These are phyloP conservation scores for Allium fistulosum DNA, from an alignment of 106 monocot species.

Conservation along the genomic window DNA sequence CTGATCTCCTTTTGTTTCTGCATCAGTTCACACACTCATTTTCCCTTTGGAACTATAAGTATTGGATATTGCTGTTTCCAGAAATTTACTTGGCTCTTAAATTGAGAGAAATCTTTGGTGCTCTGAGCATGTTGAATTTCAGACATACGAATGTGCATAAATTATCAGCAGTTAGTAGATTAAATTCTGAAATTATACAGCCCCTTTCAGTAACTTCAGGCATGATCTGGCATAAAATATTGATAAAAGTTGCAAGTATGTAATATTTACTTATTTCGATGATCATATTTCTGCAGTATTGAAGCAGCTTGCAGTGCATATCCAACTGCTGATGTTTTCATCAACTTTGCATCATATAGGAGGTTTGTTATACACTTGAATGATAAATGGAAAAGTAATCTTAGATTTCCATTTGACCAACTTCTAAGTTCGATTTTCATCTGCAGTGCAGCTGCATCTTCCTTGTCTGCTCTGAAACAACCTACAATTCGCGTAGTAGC, in stretches of 20 bases:
- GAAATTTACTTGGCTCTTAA: not conserved
- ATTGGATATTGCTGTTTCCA: too few relatives aligned
- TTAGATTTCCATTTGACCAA: not conserved
- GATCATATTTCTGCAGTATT: constrained; percentile 37
- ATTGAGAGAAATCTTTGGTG: not conserved
- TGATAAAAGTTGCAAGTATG: not conserved
- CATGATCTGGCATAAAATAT: not conserved
- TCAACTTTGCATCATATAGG: constrained; percentile 75
- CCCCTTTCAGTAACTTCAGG: not conserved
- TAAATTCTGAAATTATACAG: not conserved
- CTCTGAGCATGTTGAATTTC: too few relatives aligned
- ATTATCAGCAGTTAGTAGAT: too few relatives aligned
- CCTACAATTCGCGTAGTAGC: constrained; percentile 52
- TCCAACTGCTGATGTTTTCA: constrained; percentile 93
- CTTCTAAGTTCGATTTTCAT: not conserved
- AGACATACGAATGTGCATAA: too few relatives aligned
- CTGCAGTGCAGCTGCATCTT: constrained; percentile 57
- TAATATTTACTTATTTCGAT: constrained; percentile 3
- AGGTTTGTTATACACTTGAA: constrained; percentile 27
- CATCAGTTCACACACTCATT: not conserved
- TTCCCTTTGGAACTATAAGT: too few relatives aligned
- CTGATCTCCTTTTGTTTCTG: not conserved
- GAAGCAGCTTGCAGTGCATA: constrained; percentile 81
- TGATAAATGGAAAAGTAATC: not conserved
- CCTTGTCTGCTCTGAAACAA: constrained; percentile 56